Evolutionary conservation across 1,284 basidiomycete genomes (phyloP).

Genomic region (Cystobasidiaceae sp.): DNA sequence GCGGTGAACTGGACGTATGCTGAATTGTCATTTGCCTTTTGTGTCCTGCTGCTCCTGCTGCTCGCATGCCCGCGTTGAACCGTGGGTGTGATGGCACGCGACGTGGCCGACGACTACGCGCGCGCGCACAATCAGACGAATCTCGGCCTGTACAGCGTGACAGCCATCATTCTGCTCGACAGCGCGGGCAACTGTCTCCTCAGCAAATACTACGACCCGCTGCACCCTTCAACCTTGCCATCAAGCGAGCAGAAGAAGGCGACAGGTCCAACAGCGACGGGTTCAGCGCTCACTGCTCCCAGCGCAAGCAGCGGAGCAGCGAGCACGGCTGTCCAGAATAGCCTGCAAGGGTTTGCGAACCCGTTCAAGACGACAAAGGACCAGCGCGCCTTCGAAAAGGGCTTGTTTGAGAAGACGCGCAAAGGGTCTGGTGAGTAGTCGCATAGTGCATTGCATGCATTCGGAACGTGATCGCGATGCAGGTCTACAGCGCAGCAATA

Average conservation of each 20-base stretch:
- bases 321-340: conserved; percentile 33
- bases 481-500: background rate
- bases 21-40: too few species aligned
- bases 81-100: too few species aligned
- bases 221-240: conserved; percentile 51
- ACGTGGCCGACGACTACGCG: too few species aligned
- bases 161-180: conserved; percentile 87
- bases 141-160: conserved; percentile 76
- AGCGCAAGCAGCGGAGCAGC: background rate
- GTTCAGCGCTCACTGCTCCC: conserved; percentile 27
- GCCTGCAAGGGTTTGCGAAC: conserved; percentile 50
- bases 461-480: background rate
- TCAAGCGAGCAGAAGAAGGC: conserved; percentile 36
- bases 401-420: conserved; percentile 89
- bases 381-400: conserved; percentile 92
- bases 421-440: conserved; percentile 69
- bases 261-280: conserved; percentile 34
- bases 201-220: conserved; percentile 86
- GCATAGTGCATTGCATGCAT: background rate
- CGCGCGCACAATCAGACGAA: conserved; percentile 58
- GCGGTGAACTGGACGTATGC: too few species aligned
- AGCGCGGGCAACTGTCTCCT: conserved; percentile 88
- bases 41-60: too few species aligned
- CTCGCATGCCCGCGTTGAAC: too few species aligned
- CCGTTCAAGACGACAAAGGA: conserved; percentile 74